Conservation (phyloP, 176 grass and related monocot species). For the Cenchrus purpureus region DNA sequence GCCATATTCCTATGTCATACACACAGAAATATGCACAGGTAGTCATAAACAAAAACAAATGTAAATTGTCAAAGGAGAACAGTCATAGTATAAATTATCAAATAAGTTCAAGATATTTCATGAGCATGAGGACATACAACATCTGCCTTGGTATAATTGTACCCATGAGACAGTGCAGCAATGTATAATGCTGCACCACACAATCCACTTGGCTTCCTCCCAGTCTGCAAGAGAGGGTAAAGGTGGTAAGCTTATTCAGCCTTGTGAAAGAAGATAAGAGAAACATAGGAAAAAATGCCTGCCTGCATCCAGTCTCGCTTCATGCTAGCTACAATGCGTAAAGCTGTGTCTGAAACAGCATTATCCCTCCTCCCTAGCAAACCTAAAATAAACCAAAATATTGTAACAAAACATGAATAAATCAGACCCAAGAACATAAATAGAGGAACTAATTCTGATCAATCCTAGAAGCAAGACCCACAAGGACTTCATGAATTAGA, state of each 20-base stretch:
- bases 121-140: constrained; percentile 58
- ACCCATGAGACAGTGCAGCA: constrained; percentile 72
- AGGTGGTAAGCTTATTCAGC: constrained; percentile 21
- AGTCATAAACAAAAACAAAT: no score
- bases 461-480: background rate
- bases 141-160: constrained; percentile 78
- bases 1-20: no score
- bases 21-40: no score
- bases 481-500: background rate
- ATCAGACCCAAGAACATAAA: background rate
- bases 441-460: background rate
- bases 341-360: constrained; percentile 67
- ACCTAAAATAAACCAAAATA: constrained; percentile 55
- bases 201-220: constrained; percentile 92
- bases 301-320: constrained; percentile 95
- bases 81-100: constrained; percentile 29
- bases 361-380: constrained; percentile 68
- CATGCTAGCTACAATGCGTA: constrained; percentile 84
- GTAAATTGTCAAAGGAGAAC: background rate
- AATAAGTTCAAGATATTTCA: constrained; percentile 12
- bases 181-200: constrained; percentile 97
- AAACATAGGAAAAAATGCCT: constrained; percentile 34
- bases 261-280: constrained; percentile 33
- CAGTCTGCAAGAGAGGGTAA: constrained; percentile 61
- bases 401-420: background rate